These are phyloP conservation scores for Candida ovalis DNA, from an alignment of 805 yeast genomes.

Conservation along the genomic window DNA sequence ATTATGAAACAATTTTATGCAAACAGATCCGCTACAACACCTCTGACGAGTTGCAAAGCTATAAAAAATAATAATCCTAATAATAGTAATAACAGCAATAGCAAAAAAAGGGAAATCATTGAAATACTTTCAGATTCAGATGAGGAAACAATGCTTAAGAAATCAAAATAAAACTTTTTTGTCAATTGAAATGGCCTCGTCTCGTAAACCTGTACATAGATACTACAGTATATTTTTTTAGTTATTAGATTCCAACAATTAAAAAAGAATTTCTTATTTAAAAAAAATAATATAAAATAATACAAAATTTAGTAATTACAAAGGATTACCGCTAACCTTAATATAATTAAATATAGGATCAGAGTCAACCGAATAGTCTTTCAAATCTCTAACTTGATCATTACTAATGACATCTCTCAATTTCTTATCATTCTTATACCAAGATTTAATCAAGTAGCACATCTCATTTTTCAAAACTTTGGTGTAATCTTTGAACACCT, in stretches of 20 bases:
- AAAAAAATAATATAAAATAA: background rate
- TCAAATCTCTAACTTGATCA: slow-evolving; percentile 42
- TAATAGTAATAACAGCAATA: background rate
- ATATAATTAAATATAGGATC: slow-evolving; percentile 58
- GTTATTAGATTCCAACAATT: background rate
- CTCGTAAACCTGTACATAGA: too few species aligned
- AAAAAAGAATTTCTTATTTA: background rate
- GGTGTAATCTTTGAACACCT: slow-evolving; percentile 44
- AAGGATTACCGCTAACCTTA: slow-evolving; percentile 35
- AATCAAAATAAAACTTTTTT: background rate
- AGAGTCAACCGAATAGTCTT: slow-evolving; percentile 43
- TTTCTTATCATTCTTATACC: slow-evolving; percentile 65
- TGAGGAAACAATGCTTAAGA: background rate
- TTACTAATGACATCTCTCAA: slow-evolving; percentile 53
- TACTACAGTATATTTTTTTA: background rate
- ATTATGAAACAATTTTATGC: background rate
- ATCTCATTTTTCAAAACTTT: slow-evolving; percentile 47
- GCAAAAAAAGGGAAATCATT: slow-evolving; percentile 6
- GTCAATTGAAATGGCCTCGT: too few species aligned
- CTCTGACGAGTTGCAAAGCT: too few species aligned
- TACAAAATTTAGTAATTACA: slow-evolving; percentile 2
- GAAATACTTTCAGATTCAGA: slow-evolving; percentile 10
- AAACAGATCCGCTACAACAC: background rate
- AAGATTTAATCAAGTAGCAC: slow-evolving; percentile 56
- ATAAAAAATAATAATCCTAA: background rate